Evolutionary conservation across 2,329 filamentous ascomycete genomes (phyloP).

Genomic region (Diaporthe capsici): DNA sequence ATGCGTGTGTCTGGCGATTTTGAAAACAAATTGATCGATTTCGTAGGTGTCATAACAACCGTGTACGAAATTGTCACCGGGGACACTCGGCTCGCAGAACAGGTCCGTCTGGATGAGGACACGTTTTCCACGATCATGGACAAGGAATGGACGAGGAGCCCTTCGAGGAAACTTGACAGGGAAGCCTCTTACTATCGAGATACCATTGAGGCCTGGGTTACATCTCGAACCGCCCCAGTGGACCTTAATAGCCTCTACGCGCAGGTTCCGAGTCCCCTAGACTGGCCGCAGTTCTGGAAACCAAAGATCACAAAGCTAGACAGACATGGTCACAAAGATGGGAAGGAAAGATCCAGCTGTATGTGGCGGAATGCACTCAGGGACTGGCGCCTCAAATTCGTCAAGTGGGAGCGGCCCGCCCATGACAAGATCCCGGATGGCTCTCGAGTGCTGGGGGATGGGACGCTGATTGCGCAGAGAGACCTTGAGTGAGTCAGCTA

Average conservation of each 20-base stretch:
- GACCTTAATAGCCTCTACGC: background rate
- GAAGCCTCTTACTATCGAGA: background rate
- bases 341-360: background rate
- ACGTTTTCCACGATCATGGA: conserved; percentile 35
- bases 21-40: conserved; percentile 44
- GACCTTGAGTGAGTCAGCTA: background rate
- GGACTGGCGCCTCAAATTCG: conserved; percentile 7
- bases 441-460: conserved; percentile 15
- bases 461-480: background rate
- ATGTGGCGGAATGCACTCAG: background rate
- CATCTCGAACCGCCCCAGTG: too few species aligned
- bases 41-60: conserved; percentile 53
- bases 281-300: conserved; percentile 24
- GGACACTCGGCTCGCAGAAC: conserved; percentile 44
- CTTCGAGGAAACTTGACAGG: conserved; percentile 4
- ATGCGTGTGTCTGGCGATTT: too few species aligned
- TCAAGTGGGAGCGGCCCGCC: conserved; percentile 30
- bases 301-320: background rate
- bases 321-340: background rate
- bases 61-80: conserved; percentile 53
- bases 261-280: background rate
- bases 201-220: conserved; percentile 46
- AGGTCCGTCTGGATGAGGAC: conserved; percentile 46
- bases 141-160: conserved; percentile 18
- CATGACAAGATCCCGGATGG: conserved; percentile 29